Percentiles rank a stretch among this genome's conserved stretches.
phyloP scores from a whole-genome alignment of 768 basidiomycete species.

The Hysterangium stoloniferum region DNA sequence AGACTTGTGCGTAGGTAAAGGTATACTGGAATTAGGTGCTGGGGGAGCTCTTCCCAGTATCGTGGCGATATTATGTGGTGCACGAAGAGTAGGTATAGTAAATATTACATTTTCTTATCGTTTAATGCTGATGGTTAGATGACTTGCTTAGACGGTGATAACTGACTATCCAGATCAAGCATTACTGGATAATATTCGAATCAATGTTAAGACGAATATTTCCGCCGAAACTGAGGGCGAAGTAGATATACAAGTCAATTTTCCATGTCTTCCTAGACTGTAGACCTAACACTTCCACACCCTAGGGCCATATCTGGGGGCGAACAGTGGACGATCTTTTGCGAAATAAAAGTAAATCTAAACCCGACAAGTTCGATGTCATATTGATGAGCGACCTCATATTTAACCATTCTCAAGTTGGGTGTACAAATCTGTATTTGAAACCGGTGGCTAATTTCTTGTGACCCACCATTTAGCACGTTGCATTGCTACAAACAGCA shows the following conservation, averaged over 20 bases:
- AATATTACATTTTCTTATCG: too few species aligned
- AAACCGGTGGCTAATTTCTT: neutral
- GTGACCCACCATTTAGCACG: too few species aligned
- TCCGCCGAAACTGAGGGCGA: constrained; percentile 14
- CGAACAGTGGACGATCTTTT: constrained; percentile 32
- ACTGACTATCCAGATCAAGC: constrained; percentile 88
- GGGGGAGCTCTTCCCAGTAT: constrained; percentile 87
- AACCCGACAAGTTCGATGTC: constrained; percentile 53
- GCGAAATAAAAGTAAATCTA: constrained; percentile 4
- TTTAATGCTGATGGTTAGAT: neutral
- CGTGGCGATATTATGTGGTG: constrained; percentile 62
- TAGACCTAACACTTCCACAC: too few species aligned
- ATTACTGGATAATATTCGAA: constrained; percentile 65
- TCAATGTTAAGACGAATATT: constrained; percentile 62
- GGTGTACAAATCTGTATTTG: neutral
- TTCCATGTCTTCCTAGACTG: constrained; percentile 20
- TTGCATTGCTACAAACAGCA: constrained; percentile 71
- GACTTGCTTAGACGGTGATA: constrained; percentile 51
- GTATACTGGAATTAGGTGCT: constrained; percentile 85
- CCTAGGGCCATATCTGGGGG: constrained; percentile 82
- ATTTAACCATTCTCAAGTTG: constrained; percentile 94
- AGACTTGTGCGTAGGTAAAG: constrained; percentile 33
- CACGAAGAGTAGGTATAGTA: constrained; percentile 47
- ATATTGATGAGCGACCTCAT: constrained; percentile 89
- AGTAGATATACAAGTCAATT: constrained; percentile 29